phyloP scores from a whole-genome alignment of 176 grass and related monocot species.

The Raddia guianensis region DNA sequence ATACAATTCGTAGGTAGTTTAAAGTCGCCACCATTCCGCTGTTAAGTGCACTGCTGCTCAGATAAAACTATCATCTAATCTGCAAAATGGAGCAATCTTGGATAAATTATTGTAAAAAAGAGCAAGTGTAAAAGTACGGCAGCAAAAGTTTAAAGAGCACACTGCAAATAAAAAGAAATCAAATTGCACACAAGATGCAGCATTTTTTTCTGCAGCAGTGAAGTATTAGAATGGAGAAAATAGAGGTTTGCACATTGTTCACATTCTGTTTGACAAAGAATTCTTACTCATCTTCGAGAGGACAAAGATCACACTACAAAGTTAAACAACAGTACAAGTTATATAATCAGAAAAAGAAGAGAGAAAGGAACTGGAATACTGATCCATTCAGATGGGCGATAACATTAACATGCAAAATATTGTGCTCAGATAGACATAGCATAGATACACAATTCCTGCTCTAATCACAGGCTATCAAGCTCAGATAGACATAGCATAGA shows the following conservation, averaged over 20 bases:
- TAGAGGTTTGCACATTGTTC: neutral
- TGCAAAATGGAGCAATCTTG: constrained; percentile 8
- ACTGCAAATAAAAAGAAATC: neutral
- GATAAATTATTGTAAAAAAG: neutral
- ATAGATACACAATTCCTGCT: neutral
- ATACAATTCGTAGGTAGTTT: constrained; percentile 2
- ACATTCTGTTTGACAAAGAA: neutral
- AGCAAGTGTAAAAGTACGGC: neutral
- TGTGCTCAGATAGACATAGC: neutral
- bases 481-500: neutral
- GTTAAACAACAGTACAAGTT: neutral
- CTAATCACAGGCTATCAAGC: neutral
- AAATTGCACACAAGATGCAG: neutral
- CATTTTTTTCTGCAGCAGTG: neutral
- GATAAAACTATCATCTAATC: neutral
- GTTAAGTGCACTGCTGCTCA: constrained; percentile 20
- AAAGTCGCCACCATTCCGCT: neutral
- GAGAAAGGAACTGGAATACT: constrained; percentile 9
- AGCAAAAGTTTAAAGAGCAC: constrained; percentile 6
- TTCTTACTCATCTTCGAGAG: neutral
- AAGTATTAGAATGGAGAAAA: neutral
- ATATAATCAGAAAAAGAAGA: constrained; percentile 6
- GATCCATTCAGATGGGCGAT: constrained; percentile 13
- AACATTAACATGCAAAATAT: constrained; percentile 4
- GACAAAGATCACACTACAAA: neutral